Percentiles rank a stretch among this genome's conserved stretches.
These are phyloP conservation scores for Pelargonium fulgidum DNA, from an alignment of 441 rosid genomes.

Conservation along the genomic window DNA sequence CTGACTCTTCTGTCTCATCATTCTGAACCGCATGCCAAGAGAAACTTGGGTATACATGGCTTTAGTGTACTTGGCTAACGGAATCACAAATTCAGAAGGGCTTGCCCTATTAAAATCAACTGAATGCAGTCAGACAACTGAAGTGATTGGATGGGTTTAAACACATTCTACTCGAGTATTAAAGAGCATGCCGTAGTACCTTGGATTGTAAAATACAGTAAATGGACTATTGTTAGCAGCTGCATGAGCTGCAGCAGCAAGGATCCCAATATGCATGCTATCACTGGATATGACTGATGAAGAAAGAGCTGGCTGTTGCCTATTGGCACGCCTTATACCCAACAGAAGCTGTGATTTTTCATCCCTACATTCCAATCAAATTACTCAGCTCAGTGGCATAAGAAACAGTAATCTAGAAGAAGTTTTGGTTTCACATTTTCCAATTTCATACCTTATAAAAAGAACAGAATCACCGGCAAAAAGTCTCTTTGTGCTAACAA, in stretches of 20 bases:
- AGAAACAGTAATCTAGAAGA: constrained; percentile 8
- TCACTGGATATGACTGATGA: constrained; percentile 95
- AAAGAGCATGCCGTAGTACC: constrained; percentile 28
- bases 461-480: constrained; percentile 92
- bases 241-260: constrained; percentile 98
- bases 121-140: background rate
- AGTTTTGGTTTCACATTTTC: constrained; percentile 18
- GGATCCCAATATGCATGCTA: constrained; percentile 95
- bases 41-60: constrained; percentile 72
- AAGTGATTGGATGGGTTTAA: background rate
- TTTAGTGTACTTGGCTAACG: constrained; percentile 86
- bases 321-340: constrained; percentile 82
- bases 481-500: constrained; percentile 86
- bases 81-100: constrained; percentile 91
- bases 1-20: constrained; percentile 98
- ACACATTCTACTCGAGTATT: background rate
- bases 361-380: constrained; percentile 44
- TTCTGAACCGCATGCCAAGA: constrained; percentile 83
- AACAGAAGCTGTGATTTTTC: constrained; percentile 80
- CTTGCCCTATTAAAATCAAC: constrained; percentile 51
- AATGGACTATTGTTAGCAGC: constrained; percentile 92
- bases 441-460: constrained; percentile 56
- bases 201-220: constrained; percentile 83
- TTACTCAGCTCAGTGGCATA: constrained; percentile 9
- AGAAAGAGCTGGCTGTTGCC: constrained; percentile 78